Evolutionary conservation across 2,329 filamentous ascomycete genomes (phyloP).

Genomic region (Clonostachys rhizophaga): DNA sequence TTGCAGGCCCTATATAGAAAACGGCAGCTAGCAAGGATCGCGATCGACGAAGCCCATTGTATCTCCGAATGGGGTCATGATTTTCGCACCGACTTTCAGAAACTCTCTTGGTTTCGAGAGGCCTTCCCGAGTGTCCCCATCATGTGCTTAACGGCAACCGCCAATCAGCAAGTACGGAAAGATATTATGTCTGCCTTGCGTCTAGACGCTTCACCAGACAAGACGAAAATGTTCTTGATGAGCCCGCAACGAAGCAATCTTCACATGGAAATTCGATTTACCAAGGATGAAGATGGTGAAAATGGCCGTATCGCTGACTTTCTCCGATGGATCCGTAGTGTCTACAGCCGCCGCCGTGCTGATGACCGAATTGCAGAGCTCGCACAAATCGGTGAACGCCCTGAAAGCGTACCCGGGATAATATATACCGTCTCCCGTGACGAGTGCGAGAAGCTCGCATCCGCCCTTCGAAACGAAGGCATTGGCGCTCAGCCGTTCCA

Average conservation of each 20-base stretch:
- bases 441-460: slow-evolving; percentile 69
- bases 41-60: slow-evolving; percentile 92
- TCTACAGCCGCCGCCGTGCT: slow-evolving; percentile 63
- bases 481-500: slow-evolving; percentile 73
- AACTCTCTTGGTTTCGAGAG: slow-evolving; percentile 78
- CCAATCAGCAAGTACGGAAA: slow-evolving; percentile 72
- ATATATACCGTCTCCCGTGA: slow-evolving; percentile 74
- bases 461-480: slow-evolving; percentile 59
- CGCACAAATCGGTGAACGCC: slow-evolving; percentile 42
- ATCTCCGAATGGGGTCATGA: slow-evolving; percentile 99
- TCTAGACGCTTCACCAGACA: slow-evolving; percentile 52
- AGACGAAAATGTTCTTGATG: slow-evolving; percentile 74
- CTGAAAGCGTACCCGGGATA: slow-evolving; percentile 67
- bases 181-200: slow-evolving; percentile 77
- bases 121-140: slow-evolving; percentile 82
- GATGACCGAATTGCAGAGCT: slow-evolving; percentile 57
- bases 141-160: slow-evolving; percentile 89
- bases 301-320: slow-evolving; percentile 71
- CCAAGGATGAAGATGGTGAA: slow-evolving; percentile 57
- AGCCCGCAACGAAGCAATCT: slow-evolving; percentile 80
- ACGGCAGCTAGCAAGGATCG: slow-evolving; percentile 79
- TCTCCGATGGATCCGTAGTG: slow-evolving; percentile 68
- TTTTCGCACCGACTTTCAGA: slow-evolving; percentile 89
- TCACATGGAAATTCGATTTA: slow-evolving; percentile 86
- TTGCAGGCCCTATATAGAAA: slow-evolving; percentile 73